Conservation (phyloP, 2,329 filamentous ascomycete genomes). For the Fusarium albidum region DNA sequence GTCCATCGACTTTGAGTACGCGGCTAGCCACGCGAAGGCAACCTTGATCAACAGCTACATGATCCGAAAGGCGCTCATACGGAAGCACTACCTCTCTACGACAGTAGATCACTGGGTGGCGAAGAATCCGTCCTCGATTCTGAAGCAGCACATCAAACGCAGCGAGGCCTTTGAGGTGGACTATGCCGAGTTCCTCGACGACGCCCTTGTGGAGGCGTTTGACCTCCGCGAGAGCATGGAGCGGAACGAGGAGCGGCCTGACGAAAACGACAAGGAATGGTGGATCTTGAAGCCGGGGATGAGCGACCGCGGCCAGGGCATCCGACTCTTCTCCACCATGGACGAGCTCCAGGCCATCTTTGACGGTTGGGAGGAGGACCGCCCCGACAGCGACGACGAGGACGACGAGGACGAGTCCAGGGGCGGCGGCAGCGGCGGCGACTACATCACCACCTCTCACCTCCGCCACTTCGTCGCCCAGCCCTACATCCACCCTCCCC, state of each 20-base stretch:
- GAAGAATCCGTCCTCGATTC: slow-evolving; percentile 78
- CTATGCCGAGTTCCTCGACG: slow-evolving; percentile 95
- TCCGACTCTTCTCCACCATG: slow-evolving; percentile 86
- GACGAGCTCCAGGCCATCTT: slow-evolving; percentile 87
- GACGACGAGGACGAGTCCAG: slow-evolving; percentile 52
- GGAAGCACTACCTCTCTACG: slow-evolving; percentile 90
- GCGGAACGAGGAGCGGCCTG: slow-evolving; percentile 59
- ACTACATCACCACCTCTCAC: slow-evolving; percentile 82
- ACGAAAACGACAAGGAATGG: slow-evolving; percentile 71
- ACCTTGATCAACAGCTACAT: slow-evolving; percentile 88
- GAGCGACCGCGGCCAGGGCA: slow-evolving; percentile 95
- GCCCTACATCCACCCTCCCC: slow-evolving; percentile 89
- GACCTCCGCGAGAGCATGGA: slow-evolving; percentile 83
- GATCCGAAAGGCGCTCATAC: slow-evolving; percentile 94
- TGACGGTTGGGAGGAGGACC: slow-evolving; percentile 83
- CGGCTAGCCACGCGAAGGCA: slow-evolving; percentile 66
- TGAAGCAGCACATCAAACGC: slow-evolving; percentile 76
- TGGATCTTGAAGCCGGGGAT: slow-evolving; percentile 99
- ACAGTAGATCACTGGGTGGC: slow-evolving; percentile 86
- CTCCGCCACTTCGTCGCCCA: slow-evolving; percentile 96
- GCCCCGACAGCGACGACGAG: slow-evolving; percentile 70
- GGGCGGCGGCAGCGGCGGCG: slow-evolving; percentile 47
- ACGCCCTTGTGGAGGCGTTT: slow-evolving; percentile 88
- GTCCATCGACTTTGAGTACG: slow-evolving; percentile 81
- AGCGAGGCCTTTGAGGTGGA: slow-evolving; percentile 92